Conservation (phyloP, 345 rosid species). For the Cardiospermum halicacabum region DNA sequence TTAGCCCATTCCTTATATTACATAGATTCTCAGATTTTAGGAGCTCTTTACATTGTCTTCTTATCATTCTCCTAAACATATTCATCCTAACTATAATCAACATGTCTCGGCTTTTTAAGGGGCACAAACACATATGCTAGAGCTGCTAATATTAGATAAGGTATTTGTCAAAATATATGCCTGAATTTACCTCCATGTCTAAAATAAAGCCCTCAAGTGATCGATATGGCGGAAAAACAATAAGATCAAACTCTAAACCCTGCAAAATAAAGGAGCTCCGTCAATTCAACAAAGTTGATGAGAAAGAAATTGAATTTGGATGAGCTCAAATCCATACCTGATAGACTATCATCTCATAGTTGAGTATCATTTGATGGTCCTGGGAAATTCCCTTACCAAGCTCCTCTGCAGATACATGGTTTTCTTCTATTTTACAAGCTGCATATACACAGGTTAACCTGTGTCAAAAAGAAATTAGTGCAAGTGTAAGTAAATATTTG, state of each 20-base stretch:
- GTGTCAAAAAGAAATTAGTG: slow-evolving; percentile 20
- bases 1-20: not conserved
- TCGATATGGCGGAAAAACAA: slow-evolving; percentile 92
- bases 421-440: slow-evolving; percentile 96
- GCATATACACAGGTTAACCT: slow-evolving; percentile 97
- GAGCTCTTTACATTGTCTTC: not conserved
- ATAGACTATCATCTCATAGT: slow-evolving; percentile 93
- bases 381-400: slow-evolving; percentile 96
- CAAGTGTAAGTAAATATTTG: not conserved
- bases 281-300: slow-evolving; percentile 8
- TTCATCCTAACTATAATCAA: not conserved
- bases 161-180: not conserved
- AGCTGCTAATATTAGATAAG: not conserved
- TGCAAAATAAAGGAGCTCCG: slow-evolving; percentile 32
- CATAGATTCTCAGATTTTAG: not conserved
- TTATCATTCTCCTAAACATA: not conserved
- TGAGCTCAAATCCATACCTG: slow-evolving; percentile 53
- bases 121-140: not conserved
- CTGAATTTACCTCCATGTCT: slow-evolving; percentile 60
- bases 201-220: slow-evolving; percentile 82
- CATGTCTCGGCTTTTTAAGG: not conserved
- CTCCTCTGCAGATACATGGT: slow-evolving; percentile 99
- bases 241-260: slow-evolving; percentile 96
- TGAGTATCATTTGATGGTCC: slow-evolving; percentile 97
- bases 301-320: slow-evolving; percentile 9